Evolutionary conservation across 305 asterid genomes (phyloP).

Genomic region (Rubia balearica): DNA sequence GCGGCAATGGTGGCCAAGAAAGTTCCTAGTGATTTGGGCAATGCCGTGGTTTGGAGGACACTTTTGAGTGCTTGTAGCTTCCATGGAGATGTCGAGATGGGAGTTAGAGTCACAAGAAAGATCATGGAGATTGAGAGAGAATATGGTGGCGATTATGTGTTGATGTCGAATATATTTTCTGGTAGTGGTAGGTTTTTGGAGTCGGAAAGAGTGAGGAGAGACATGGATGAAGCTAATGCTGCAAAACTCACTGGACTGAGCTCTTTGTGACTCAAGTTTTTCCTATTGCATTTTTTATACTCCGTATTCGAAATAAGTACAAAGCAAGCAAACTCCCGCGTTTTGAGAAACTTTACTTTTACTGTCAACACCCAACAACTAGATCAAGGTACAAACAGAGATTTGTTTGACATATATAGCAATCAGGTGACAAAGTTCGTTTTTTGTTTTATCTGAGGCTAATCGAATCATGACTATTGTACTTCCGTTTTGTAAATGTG

Average conservation of each 20-base stretch:
- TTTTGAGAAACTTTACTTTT: no score
- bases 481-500: no score
- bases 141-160: slow-evolving; percentile 5
- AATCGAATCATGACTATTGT: no score
- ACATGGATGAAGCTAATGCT: slow-evolving; percentile 1
- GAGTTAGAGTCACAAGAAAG: slow-evolving; percentile 6
- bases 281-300: no score
- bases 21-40: not conserved
- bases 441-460: no score
- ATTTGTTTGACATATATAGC: no score
- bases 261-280: not conserved
- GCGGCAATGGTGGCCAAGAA: not conserved
- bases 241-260: slow-evolving; percentile 4
- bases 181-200: not conserved
- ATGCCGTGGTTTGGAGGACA: slow-evolving; percentile 5
- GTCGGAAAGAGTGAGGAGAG: slow-evolving; percentile 1
- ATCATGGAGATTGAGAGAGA: not conserved
- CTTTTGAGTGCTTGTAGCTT: slow-evolving; percentile 8
- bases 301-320: not conserved
- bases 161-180: slow-evolving; percentile 4
- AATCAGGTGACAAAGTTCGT: no score
- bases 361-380: no score
- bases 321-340: not conserved
- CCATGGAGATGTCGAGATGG: slow-evolving; percentile 12
- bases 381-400: no score